Percentiles rank a stretch among this genome's conserved stretches.
Evolutionary conservation across 768 basidiomycete genomes (phyloP).

Genomic region (Psilocybe azurescens): DNA sequence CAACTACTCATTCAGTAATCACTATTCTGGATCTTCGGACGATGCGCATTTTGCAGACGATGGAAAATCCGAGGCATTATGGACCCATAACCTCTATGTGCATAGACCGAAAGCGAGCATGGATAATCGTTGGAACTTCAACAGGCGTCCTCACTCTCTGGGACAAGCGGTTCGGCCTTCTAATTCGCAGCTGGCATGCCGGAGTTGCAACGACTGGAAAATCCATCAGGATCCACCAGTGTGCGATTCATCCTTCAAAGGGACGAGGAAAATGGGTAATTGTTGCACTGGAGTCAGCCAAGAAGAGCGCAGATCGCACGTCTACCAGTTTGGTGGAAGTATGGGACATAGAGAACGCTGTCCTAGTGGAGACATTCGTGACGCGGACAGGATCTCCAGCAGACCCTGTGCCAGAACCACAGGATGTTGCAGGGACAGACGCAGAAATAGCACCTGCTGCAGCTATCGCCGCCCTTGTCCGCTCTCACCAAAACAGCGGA

Average conservation of each 20-base stretch:
- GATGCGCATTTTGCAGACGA: constrained; percentile 74
- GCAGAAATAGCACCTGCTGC: constrained; percentile 69
- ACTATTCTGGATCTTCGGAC: constrained; percentile 83
- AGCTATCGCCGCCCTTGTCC: constrained; percentile 84
- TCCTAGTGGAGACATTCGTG: constrained; percentile 80
- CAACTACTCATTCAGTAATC: constrained; percentile 82
- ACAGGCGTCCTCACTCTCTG: constrained; percentile 87
- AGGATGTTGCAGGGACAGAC: constrained; percentile 54
- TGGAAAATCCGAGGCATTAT: constrained; percentile 85
- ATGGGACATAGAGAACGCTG: constrained; percentile 89
- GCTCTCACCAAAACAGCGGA: constrained; percentile 53
- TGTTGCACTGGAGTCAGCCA: constrained; percentile 71
- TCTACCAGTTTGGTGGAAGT: constrained; percentile 75
- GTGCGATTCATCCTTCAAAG: constrained; percentile 82
- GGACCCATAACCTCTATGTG: constrained; percentile 89
- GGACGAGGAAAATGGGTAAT: constrained; percentile 92
- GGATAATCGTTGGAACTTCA: constrained; percentile 90
- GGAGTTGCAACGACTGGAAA: constrained; percentile 58
- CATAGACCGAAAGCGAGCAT: constrained; percentile 81
- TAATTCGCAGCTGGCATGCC: constrained; percentile 87
- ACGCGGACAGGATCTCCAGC: constrained; percentile 54
- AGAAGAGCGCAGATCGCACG: constrained; percentile 43
- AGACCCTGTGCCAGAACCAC: constrained; percentile 58
- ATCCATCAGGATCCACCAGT: constrained; percentile 70
- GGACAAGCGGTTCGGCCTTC: constrained; percentile 93